Base-by-base conservation (phyloP, 2,329 filamentous ascomycete genomes). In the Cladosporium sp. region DNA sequence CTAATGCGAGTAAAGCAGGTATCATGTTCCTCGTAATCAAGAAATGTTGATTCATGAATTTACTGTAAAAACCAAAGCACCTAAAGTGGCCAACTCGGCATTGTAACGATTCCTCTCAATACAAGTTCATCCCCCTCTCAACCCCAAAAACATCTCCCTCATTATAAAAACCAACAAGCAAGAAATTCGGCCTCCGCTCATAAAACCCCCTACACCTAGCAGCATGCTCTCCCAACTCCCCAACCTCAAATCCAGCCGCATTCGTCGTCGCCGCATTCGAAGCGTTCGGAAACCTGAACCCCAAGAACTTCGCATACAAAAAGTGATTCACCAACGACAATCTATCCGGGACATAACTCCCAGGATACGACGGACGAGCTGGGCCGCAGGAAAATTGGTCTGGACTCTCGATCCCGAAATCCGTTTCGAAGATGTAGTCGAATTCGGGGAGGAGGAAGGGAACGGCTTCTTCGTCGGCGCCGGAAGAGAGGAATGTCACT, bases 341-440 rank as follows among this genome's bases (percentile, higher is more conserved):
- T 79, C 77, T 83, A 79, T 11, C 79, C 75, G 28, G 78, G 78
- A 4, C 74, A 72, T 11, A 78, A 71, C 73, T 76, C 51, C 74
- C 77, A 21, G 75, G 62, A 26, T 28, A 72, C 81, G 76, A 70
- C 78, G 79, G 63, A 69, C 80, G 72, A 74, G 73, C 12, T 68
- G 72, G 72, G 79, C 80, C n/a, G 73, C 73, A 74, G 49, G 51
- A 32, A 74, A 65, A 72, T 79, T 79, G 26, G 76, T 81, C 52
- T 2, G 71, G 71, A 15, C 34, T 41, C n/a, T 73, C 71, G 55
- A 73, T 73, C 24, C 75, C 77, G 67, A 78, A 83, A 18, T 78
- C 75, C 1, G 80, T 83, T 66, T 83, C 81, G 69, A 82, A 83
- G 69, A 79, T 80, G 67, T 83, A 82, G 30, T 75, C 69, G 75